Evolutionary conservation across 225 moss, liverwort and hornwort genomes (phyloP), one percentile per base, ranked within the genome.

Genomic region (Thuidium tamariscinum): DNA sequence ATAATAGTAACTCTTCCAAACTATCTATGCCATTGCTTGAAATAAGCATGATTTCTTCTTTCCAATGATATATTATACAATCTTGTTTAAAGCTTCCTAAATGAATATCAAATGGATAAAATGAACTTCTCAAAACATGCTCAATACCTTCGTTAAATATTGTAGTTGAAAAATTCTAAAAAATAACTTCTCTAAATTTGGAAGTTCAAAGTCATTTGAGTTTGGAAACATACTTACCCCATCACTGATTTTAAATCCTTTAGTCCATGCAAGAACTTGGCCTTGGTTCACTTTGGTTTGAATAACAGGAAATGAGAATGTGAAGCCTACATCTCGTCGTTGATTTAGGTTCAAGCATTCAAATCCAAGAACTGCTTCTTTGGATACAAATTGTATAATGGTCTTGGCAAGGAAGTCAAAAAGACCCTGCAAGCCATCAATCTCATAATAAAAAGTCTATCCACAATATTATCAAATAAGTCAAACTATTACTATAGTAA

Each of bases 301-400:
- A 77, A 90, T 70, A 22, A 94, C 93, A 48, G 97, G 96, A 89
- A 97, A 97, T 39, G 97, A 97, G 89, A 97, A 97, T 9, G 97
- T 96, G 56, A 97, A 97, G 41, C 97, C 97, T 9, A 97, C 78
- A 32, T 97, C 96, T 34, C 95, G 91, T 70, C 86, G 87, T 48
- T 92, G 89, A 56, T 92, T 89, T 32, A 88, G 59, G 57, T 89
- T 90, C 91, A 88, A 89, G 76, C 71, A 90, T 55, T 91, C 90
- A 87, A 97, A 97, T 34, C 95, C 95, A 41, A 89, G 88, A 1
- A 83, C 49, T 8, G 92, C 94, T 89, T 97, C 97, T 87, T 92
- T 90, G 29, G 87, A 88, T 37, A 96, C 90, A 86, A 97, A 97
- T 39, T 86, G 86, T 27, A 89, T 68, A 54, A 97, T 91, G 44